phyloP scores from a whole-genome alignment of 2,329 filamentous ascomycete species.

The Ceratocystis huliohia region DNA sequence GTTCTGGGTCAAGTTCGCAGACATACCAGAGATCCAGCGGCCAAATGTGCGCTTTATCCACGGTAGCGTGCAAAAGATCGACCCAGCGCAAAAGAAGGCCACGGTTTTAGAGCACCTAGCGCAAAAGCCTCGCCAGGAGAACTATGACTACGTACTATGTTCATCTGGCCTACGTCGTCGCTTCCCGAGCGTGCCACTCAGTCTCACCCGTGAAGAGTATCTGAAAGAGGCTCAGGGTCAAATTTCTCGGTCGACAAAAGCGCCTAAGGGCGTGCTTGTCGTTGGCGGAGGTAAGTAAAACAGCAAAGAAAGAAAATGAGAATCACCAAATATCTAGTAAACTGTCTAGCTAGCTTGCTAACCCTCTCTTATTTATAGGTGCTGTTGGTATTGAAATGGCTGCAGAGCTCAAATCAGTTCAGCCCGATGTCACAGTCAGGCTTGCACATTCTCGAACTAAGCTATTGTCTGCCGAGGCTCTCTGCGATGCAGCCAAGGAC shows the following conservation, averaged over 20 bases:
- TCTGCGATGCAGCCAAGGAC: slow-evolving; percentile 58
- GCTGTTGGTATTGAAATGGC: slow-evolving; percentile 77
- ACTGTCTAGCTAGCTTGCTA: slow-evolving; percentile 16
- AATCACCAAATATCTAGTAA: background rate
- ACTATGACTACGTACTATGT: slow-evolving; percentile 65
- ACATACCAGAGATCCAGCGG: slow-evolving; percentile 53
- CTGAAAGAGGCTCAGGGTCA: slow-evolving; percentile 49
- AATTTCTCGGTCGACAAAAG: slow-evolving; percentile 40
- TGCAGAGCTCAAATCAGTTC: slow-evolving; percentile 57
- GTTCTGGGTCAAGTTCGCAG: slow-evolving; percentile 56
- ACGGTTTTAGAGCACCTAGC: slow-evolving; percentile 40
- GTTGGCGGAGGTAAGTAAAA: slow-evolving; percentile 46
- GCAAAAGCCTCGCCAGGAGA: slow-evolving; percentile 31
- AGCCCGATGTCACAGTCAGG: slow-evolving; percentile 53
- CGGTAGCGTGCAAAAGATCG: slow-evolving; percentile 48
- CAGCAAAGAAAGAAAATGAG: slow-evolving; percentile 33
- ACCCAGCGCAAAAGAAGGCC: slow-evolving; percentile 47
- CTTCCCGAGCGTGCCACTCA: slow-evolving; percentile 62
- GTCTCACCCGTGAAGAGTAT: slow-evolving; percentile 48
- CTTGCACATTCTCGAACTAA: slow-evolving; percentile 60
- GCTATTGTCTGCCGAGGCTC: slow-evolving; percentile 59
- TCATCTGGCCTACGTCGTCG: slow-evolving; percentile 56
- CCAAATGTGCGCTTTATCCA: slow-evolving; percentile 52
- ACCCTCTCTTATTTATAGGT: slow-evolving; percentile 27
- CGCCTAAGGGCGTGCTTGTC: slow-evolving; percentile 49